Evolutionary conservation across 768 basidiomycete species (phyloP).

Genomic region (Cantharellus anzutake): DNA sequence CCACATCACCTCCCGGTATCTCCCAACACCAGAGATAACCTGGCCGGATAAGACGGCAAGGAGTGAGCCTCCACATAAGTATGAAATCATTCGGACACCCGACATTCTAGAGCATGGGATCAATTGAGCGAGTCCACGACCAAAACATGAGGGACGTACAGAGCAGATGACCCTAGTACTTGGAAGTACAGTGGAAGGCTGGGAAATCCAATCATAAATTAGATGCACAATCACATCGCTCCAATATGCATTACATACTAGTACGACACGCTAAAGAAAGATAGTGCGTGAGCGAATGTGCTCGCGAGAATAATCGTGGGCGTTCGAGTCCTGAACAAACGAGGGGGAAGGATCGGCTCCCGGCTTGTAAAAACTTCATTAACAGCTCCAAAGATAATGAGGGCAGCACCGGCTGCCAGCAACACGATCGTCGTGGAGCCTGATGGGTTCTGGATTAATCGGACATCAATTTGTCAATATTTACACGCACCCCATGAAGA

Average conservation of each 20-base stretch:
- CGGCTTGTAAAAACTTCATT: conserved; percentile 45
- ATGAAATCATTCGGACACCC: conserved; percentile 51
- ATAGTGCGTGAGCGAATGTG: conserved; percentile 41
- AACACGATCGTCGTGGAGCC: neutral
- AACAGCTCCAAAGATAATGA: conserved; percentile 12
- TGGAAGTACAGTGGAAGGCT: conserved; percentile 57
- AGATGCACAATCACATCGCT: neutral
- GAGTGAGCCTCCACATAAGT: conserved; percentile 38
- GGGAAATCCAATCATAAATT: conserved; percentile 17
- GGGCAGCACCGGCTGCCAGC: neutral
- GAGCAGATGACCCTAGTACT: conserved; percentile 42
- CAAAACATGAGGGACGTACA: no score
- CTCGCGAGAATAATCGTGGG: conserved; percentile 39
- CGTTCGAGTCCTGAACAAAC: conserved; percentile 63
- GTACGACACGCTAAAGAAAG: conserved; percentile 34
- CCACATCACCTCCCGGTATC: conserved; percentile 1
- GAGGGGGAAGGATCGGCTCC: conserved; percentile 54
- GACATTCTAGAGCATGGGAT: conserved; percentile 28
- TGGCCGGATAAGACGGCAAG: conserved; percentile 39
- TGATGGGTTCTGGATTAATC: neutral
- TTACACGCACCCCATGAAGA: conserved; percentile 34
- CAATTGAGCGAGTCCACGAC: no score
- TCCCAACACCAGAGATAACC: conserved; percentile 34
- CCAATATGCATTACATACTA: neutral
- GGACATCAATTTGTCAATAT: neutral